phyloP scores from a whole-genome alignment of 2,329 filamentous ascomycete species.

The Curvularia spicifera region DNA sequence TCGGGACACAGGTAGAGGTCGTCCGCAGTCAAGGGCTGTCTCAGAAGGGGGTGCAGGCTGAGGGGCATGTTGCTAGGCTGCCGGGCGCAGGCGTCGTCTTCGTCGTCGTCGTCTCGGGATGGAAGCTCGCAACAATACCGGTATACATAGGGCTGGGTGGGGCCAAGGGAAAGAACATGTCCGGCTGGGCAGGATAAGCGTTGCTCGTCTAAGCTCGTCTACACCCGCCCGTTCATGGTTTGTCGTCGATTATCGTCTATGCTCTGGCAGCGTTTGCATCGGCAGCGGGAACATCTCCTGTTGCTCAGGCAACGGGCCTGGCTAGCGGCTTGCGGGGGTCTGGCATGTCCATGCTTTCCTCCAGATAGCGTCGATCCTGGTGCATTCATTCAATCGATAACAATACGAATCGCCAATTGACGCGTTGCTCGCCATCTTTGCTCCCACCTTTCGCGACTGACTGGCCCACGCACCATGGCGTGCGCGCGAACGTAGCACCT shows the following conservation, averaged over 20 bases:
- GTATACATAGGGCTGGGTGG: conserved; percentile 13
- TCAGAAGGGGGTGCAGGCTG: conserved; percentile 34
- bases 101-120: neutral
- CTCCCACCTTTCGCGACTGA: conserved; percentile 25
- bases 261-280: conserved; percentile 10
- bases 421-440: conserved; percentile 31
- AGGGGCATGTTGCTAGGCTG: conserved; percentile 24
- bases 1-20: conserved; percentile 26
- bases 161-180: conserved; percentile 16
- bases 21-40: conserved; percentile 34
- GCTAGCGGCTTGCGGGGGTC: conserved; percentile 19
- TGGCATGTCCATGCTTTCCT: conserved; percentile 12
- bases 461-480: conserved; percentile 27
- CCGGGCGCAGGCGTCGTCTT: neutral
- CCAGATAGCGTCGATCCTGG: conserved; percentile 24
- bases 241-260: neutral
- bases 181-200: conserved; percentile 6
- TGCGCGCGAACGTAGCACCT: conserved; percentile 23
- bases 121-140: neutral
- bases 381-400: conserved; percentile 32
- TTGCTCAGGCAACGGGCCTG: conserved; percentile 13
- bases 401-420: conserved; percentile 23
- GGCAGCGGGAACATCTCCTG: conserved; percentile 10
- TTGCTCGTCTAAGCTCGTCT: conserved; percentile 3
- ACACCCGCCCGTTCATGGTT: neutral